Conservation (phyloP, 140 eudicot genomes). For the Flaveria floridana region DNA sequence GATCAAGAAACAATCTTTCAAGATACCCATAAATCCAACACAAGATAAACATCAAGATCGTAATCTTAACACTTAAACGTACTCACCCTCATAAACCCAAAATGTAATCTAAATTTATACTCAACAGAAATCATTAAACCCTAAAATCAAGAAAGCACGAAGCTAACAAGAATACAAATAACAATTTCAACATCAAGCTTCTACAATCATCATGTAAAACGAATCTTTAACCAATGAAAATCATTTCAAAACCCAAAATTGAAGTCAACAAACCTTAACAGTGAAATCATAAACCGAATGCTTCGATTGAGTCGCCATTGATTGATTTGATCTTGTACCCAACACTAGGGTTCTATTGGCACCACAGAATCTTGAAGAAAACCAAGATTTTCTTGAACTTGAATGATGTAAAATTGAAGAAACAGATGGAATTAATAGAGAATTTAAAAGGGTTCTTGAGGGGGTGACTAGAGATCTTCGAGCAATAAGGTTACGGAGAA, state of each 20-base stretch:
- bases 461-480: background rate
- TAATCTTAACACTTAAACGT: no score
- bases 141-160: background rate
- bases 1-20: background rate
- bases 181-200: background rate
- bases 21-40: background rate
- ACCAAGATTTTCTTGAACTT: slow-evolving; percentile 31
- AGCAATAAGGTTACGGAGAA: slow-evolving; percentile 19
- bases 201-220: background rate
- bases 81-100: no score
- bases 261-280: slow-evolving; percentile 54
- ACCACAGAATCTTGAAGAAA: slow-evolving; percentile 25
- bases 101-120: no score
- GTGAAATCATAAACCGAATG: slow-evolving; percentile 71
- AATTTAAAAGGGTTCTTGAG: slow-evolving; percentile 29
- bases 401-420: slow-evolving; percentile 25
- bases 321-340: slow-evolving; percentile 27
- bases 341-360: slow-evolving; percentile 24
- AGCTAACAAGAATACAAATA: background rate
- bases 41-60: no score
- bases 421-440: slow-evolving; percentile 11
- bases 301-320: slow-evolving; percentile 64
- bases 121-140: no score
- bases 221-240: background rate
- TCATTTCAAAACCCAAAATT: background rate